Evolutionary conservation across 768 basidiomycete genomes (phyloP).

Genomic region (Mycena polygramma): DNA sequence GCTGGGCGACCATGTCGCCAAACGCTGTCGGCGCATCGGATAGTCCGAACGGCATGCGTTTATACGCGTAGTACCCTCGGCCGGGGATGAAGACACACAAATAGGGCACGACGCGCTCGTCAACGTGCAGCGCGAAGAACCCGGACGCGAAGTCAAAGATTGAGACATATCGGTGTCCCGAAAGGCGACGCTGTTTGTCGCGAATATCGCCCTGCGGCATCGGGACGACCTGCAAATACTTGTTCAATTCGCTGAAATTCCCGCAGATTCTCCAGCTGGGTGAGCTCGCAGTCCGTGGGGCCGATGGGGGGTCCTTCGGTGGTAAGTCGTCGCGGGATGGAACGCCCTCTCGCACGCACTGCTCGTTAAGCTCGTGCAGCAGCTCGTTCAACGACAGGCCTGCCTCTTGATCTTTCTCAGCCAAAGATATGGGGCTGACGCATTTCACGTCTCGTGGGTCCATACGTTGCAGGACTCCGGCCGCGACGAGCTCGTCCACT

Average conservation of each 20-base stretch:
- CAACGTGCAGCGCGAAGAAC: conserved; percentile 45
- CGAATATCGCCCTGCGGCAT: conserved; percentile 54
- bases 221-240: conserved; percentile 43
- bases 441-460: neutral
- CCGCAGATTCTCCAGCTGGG: conserved; percentile 53
- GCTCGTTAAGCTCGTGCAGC: neutral
- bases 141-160: conserved; percentile 55
- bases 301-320: neutral
- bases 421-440: conserved; percentile 2
- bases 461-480: neutral
- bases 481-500: neutral
- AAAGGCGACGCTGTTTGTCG: conserved; percentile 51
- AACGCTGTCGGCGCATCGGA: conserved; percentile 55
- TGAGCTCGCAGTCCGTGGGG: neutral
- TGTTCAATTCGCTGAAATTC: conserved; percentile 52
- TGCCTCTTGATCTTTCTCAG: neutral
- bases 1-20: conserved; percentile 42
- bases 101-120: conserved; percentile 42
- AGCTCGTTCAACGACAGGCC: conserved; percentile 5
- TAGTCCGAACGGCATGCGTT: conserved; percentile 55
- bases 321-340: neutral
- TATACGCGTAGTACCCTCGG: conserved; percentile 49
- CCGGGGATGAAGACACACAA: conserved; percentile 54
- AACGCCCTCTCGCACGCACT: neutral
- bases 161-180: conserved; percentile 50